Evolutionary conservation across 2,329 filamentous ascomycete species (phyloP), one percentile per base, ranked within the genome.

Genomic region (Alternaria panax): DNA sequence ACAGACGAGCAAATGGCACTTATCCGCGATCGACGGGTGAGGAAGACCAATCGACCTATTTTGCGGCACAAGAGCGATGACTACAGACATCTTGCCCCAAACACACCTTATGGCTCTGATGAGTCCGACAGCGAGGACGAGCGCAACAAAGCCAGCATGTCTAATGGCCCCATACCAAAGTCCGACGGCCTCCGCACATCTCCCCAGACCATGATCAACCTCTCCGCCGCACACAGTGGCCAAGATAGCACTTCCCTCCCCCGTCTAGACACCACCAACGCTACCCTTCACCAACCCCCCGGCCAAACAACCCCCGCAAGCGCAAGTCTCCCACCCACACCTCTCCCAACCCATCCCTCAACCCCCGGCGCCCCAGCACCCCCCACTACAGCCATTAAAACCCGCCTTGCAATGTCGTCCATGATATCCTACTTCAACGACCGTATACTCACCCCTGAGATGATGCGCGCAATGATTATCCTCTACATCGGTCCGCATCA

Each of bases 381-480:
- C 42, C 69, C 76, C 16, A 68, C 79, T 4, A 83, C 83, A 45
- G 80, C 83, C 7, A 82, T 97, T 62, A 88, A 87, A 67, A 98
- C 95, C 1, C 88, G 93, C n/a, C 86, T 99, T 9, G 93, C 94
- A 16, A 96, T 94, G 75, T 93, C 92, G 0, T 94, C 90, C n/a
- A 96, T 97, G 88, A 96, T 99, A 34, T 97, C 94, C 0, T 98
- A 98, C 79, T 96, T 97, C 78, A 95, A 96, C 76, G 95, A 99
- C 77, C 90, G 95, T 27, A 91, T 99, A 27, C 84, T 99, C 14
- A 94, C 92, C 0, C 94, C 95, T 0, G 95, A 99, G 78, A 97
- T 98, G 92, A 97, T 98, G 90, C 91, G 95, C 30, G 92, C 93
- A 64, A 98, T 99, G 93, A 97, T 99, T 66, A 96, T 99, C 66